Evolutionary conservation across 371 early-diverging fungal species (phyloP).

Genomic region (Lichtheimia ornata): DNA sequence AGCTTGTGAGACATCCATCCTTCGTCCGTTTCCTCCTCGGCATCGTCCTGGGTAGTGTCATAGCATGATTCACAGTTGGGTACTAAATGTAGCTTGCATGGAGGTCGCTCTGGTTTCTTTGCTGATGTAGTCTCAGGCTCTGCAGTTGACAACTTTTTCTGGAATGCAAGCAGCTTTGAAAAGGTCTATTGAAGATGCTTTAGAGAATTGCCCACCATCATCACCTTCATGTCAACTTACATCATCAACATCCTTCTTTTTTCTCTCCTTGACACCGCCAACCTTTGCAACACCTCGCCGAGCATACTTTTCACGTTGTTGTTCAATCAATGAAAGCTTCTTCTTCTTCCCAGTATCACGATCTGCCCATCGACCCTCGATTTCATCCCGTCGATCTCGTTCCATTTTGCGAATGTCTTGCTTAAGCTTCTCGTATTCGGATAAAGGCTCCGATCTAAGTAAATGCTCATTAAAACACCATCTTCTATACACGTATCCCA

Average conservation of each 20-base stretch:
- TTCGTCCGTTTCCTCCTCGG: constrained; percentile 41
- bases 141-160: constrained; percentile 34
- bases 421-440: constrained; percentile 52
- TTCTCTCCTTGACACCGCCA: constrained; percentile 31
- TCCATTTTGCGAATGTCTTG: constrained; percentile 61
- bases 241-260: constrained; percentile 37
- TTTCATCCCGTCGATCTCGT: constrained; percentile 26
- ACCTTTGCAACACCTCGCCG: constrained; percentile 30
- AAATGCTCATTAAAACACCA: not conserved
- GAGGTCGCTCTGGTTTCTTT: constrained; percentile 29
- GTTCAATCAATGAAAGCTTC: constrained; percentile 54
- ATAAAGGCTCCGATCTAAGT: not conserved
- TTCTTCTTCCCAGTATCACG: constrained; percentile 26
- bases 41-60: constrained; percentile 10
- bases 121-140: constrained; percentile 7
- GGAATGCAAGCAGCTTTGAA: constrained; percentile 47
- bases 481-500: constrained; percentile 6
- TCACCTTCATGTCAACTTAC: not conserved
- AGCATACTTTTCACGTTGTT: constrained; percentile 58
- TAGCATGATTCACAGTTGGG: constrained; percentile 70
- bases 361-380: constrained; percentile 10
- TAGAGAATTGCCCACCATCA: constrained; percentile 1
- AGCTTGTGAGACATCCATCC: constrained; percentile 77
- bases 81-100: constrained; percentile 65
- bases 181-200: constrained; percentile 26